Evolutionary conservation across 306 rosid genomes (phyloP).

Genomic region (Trifolium fragiferum): DNA sequence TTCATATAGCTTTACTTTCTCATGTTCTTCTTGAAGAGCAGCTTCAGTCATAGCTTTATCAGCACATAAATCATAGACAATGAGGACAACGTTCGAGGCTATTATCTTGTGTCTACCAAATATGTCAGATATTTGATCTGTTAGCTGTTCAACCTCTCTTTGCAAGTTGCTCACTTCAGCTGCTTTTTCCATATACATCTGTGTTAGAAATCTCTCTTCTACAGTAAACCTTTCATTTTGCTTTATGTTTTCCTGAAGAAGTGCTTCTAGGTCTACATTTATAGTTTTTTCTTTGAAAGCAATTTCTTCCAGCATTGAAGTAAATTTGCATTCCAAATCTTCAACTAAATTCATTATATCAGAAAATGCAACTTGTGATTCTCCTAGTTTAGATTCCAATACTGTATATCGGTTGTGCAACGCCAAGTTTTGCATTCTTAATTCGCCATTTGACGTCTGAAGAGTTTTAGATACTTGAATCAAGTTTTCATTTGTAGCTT

Average conservation of each 20-base stretch:
- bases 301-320: slow-evolving; percentile 47
- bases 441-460: slow-evolving; percentile 49
- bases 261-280: slow-evolving; percentile 43
- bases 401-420: slow-evolving; percentile 44
- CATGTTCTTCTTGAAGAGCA: slow-evolving; percentile 54
- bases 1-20: slow-evolving; percentile 39
- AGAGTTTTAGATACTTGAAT: slow-evolving; percentile 47
- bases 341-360: slow-evolving; percentile 44
- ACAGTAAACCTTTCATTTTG: slow-evolving; percentile 44
- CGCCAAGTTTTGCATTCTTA: slow-evolving; percentile 51
- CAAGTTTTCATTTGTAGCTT: slow-evolving; percentile 47
- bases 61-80: slow-evolving; percentile 43
- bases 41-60: slow-evolving; percentile 51
- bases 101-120: slow-evolving; percentile 37
- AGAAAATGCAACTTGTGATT: slow-evolving; percentile 41
- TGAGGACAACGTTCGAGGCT: slow-evolving; percentile 44
- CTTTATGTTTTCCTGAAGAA: slow-evolving; percentile 44
- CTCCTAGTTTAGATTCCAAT: slow-evolving; percentile 50
- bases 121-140: slow-evolving; percentile 37
- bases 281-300: slow-evolving; percentile 48
- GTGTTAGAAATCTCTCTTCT: slow-evolving; percentile 46
- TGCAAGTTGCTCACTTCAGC: slow-evolving; percentile 50
- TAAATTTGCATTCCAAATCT: slow-evolving; percentile 49
- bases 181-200: slow-evolving; percentile 50
- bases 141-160: slow-evolving; percentile 43